These are phyloP conservation scores for Serendipita sp. DNA, from an alignment of 768 basidiomycete species.

Conservation along the genomic window DNA sequence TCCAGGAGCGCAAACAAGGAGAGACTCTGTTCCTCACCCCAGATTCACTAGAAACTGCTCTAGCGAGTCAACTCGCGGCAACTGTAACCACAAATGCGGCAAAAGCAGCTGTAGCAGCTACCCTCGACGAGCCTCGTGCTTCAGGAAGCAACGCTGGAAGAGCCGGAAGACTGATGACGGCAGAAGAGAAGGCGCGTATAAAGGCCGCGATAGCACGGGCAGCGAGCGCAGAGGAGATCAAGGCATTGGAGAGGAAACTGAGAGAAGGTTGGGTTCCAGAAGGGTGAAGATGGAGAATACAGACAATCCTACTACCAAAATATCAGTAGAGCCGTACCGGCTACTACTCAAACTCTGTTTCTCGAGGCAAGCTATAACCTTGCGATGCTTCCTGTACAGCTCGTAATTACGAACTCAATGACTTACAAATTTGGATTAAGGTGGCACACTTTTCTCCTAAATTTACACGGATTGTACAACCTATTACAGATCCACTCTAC, in stretches of 20 bases:
- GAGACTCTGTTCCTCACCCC: slow-evolving; percentile 66
- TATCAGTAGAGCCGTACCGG: too few species aligned
- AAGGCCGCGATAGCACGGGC: slow-evolving; percentile 77
- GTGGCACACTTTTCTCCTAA: too few species aligned
- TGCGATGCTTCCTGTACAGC: too few species aligned
- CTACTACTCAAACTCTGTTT: too few species aligned
- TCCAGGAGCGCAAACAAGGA: slow-evolving; percentile 63
- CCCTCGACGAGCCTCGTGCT: slow-evolving; percentile 61
- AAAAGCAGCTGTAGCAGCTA: slow-evolving; percentile 33
- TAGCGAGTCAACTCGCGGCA: slow-evolving; percentile 61
- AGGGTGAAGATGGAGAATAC: neutral
- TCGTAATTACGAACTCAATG: too few species aligned
- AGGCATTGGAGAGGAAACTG: slow-evolving; percentile 62
- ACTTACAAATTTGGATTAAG: too few species aligned
- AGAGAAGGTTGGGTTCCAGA: slow-evolving; percentile 70
- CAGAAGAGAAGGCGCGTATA: slow-evolving; percentile 78
- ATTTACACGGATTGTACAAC: too few species aligned
- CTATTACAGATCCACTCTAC: too few species aligned
- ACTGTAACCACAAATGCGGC: slow-evolving; percentile 50
- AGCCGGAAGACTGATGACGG: slow-evolving; percentile 77
- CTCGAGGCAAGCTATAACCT: too few species aligned
- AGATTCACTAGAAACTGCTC: slow-evolving; percentile 57
- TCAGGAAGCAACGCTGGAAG: slow-evolving; percentile 28
- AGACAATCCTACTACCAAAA: too few species aligned
- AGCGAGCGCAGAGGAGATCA: slow-evolving; percentile 80